These are phyloP conservation scores for Xylariaceae sp. DNA, from an alignment of 2,329 filamentous ascomycete species.

Conservation along the genomic window DNA sequence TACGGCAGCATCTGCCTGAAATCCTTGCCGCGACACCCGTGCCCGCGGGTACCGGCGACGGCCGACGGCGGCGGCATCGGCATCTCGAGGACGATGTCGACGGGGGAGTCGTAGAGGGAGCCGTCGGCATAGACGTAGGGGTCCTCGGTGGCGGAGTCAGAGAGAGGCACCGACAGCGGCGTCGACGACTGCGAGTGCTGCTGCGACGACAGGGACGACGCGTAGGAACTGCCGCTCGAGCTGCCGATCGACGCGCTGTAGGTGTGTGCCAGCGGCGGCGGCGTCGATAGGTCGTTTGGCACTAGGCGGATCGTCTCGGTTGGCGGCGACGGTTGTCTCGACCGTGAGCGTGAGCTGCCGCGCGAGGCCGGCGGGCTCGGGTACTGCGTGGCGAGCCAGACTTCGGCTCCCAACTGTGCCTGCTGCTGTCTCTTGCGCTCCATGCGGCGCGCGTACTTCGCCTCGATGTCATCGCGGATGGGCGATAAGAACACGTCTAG, in stretches of 20 bases:
- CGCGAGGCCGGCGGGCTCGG: conserved; percentile 52
- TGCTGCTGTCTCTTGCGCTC: conserved; percentile 45
- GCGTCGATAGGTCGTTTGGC: conserved; percentile 43
- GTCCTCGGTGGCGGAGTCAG: conserved; percentile 45
- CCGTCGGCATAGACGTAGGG: conserved; percentile 45
- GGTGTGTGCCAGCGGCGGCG: conserved; percentile 51
- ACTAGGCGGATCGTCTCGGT: conserved; percentile 45
- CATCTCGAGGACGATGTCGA: conserved; percentile 47
- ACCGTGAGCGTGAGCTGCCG: conserved; percentile 41
- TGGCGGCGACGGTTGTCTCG: conserved; percentile 42
- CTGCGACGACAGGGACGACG: conserved; percentile 49
- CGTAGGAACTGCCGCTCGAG: conserved; percentile 48
- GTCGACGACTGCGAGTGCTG: conserved; percentile 55
- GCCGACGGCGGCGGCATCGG: conserved; percentile 43
- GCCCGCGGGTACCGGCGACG: conserved; percentile 38
- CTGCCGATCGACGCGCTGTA: conserved; percentile 42
- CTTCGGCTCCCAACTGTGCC: conserved; percentile 48
- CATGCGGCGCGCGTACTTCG: conserved; percentile 54
- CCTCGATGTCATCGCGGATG: conserved; percentile 66
- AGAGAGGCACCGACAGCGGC: conserved; percentile 54
- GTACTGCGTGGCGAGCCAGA: conserved; percentile 44
- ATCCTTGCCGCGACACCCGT: conserved; percentile 32
- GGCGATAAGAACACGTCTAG: conserved; percentile 87
- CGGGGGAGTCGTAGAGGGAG: conserved; percentile 54
- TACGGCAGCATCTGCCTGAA: conserved; percentile 49